Evolutionary conservation across 164 flowering plant genomes (phyloP).

Genomic region (Nymphaea thermarum): DNA sequence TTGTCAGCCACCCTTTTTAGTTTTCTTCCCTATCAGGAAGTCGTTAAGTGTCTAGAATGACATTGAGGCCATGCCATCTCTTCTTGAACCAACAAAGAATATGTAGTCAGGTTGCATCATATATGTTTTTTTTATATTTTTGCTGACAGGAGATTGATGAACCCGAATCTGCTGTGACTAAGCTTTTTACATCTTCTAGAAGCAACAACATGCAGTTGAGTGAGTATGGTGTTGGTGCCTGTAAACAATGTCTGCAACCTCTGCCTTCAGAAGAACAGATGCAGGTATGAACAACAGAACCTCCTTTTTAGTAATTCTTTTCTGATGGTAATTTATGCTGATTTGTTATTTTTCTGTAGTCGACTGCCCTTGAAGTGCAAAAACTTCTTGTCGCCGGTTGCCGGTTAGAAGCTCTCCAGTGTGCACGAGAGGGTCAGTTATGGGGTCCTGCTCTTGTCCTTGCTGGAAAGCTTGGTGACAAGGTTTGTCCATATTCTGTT

Average conservation of each 20-base stretch:
- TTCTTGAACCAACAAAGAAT: neutral
- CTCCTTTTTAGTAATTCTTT: neutral
- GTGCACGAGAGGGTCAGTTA: constrained; percentile 90
- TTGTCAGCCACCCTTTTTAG: too few relatives aligned
- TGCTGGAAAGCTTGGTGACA: constrained; percentile 85
- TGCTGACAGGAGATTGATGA: constrained; percentile 52
- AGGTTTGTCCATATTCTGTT: constrained; percentile 31
- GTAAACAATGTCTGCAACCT: constrained; percentile 51
- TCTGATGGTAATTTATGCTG: neutral
- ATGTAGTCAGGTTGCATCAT: neutral
- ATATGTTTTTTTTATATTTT: neutral
- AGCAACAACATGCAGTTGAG: constrained; percentile 27
- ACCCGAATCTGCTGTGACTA: constrained; percentile 83
- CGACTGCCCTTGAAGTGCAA: constrained; percentile 85
- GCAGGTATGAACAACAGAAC: constrained; percentile 25
- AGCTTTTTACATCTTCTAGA: constrained; percentile 73
- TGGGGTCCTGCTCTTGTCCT: constrained; percentile 95
- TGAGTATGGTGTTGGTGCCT: constrained; percentile 47
- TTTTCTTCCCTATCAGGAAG: neutral
- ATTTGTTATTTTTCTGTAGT: constrained; percentile 23
- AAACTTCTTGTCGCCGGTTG: constrained; percentile 88
- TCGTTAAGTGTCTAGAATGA: neutral
- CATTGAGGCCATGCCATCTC: neutral
- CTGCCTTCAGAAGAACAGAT: constrained; percentile 78
- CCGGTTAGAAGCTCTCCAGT: constrained; percentile 73